Evolutionary conservation across 805 yeast species (phyloP), one percentile per base, ranked within the genome.

Genomic region (Suhomyces pyralidae): DNA sequence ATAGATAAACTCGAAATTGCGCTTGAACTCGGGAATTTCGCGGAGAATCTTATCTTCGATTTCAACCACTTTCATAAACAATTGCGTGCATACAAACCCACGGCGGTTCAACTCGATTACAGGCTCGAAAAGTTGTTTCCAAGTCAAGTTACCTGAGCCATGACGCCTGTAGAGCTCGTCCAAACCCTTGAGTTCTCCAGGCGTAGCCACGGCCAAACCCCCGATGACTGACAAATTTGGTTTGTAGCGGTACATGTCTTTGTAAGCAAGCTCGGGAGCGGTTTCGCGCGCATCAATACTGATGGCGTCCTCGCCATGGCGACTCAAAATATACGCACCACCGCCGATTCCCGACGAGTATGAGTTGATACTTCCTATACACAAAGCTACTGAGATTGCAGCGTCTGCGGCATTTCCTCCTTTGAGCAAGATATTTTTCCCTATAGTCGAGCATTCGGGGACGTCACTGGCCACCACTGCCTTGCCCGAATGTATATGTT

Each of bases 401-500:
- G 97, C 96, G 66, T 93, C 99, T 0, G 96, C 97, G 1, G 97
- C 97, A 61, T 83, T 85, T 0, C 97, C 96, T 6, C 82, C 83
- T 20, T 61, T 58, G 49, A 68, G 61, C 28, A 87, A 67, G 15
- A 88, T 81, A 5, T 76, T 69, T 5, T 76, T 76, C 7, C 90
- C 94, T 76, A 86, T 64, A 15, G 73, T 61, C 1, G 92, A 85
- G 63, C 94, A 87, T 14, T 69, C 53, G 8, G 81, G 83, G 2
- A 82, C 80, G 62, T 88, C 94, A 40, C 83, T 76, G 1, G 89
- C 81, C 8, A 87, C 90, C 63, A 88, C 88, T 7, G 85, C 90
- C 15, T 75, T 58, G 0, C 83, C 85, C 1, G 54, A 50, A 9
- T 72, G 73, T 3, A 78, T 67, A 50, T 73, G 71, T 10, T 71